A percentile compares a stretch with the other conserved stretches of the same genome.
Evolutionary conservation across 805 yeast genomes (phyloP).

Genomic region (Candida pseudoglaebosa): DNA sequence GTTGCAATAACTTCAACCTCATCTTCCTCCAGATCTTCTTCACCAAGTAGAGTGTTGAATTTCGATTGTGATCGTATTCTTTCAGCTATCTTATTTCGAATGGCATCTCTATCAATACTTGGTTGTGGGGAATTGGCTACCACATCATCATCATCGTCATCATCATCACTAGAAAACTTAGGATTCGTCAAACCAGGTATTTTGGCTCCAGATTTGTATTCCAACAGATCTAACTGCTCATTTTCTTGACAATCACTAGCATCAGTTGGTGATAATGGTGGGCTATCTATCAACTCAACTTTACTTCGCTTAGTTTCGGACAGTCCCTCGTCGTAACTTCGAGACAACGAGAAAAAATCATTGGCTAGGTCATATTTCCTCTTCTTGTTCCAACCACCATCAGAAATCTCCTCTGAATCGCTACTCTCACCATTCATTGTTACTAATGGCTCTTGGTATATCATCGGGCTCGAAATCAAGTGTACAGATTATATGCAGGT

Average conservation of each 20-base stretch:
- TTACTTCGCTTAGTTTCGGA: not conserved
- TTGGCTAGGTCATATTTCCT: conserved; percentile 11
- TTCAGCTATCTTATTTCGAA: conserved; percentile 8
- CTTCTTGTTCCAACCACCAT: not conserved
- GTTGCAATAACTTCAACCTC: not conserved
- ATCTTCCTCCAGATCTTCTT: conserved; percentile 6
- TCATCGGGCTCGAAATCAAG: no score
- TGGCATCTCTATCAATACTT: conserved; percentile 13
- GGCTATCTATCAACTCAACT: not conserved
- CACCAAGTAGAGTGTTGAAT: not conserved
- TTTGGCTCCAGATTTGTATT: not conserved
- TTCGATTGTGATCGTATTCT: conserved; percentile 6
- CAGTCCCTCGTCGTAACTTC: not conserved
- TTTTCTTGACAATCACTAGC: not conserved
- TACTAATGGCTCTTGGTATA: no score
- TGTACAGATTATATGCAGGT: not conserved
- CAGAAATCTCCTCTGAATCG: not conserved
- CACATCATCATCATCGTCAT: conserved; percentile 27
- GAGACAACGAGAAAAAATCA: conserved; percentile 27
- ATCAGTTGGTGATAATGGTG: not conserved
- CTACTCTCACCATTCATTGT: not conserved
- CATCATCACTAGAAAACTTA: not conserved
- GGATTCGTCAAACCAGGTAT: not conserved
- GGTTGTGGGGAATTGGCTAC: conserved; percentile 12
- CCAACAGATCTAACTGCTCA: no score